Conservation (phyloP, 1,284 basidiomycete species). For the Athelia sp. region DNA sequence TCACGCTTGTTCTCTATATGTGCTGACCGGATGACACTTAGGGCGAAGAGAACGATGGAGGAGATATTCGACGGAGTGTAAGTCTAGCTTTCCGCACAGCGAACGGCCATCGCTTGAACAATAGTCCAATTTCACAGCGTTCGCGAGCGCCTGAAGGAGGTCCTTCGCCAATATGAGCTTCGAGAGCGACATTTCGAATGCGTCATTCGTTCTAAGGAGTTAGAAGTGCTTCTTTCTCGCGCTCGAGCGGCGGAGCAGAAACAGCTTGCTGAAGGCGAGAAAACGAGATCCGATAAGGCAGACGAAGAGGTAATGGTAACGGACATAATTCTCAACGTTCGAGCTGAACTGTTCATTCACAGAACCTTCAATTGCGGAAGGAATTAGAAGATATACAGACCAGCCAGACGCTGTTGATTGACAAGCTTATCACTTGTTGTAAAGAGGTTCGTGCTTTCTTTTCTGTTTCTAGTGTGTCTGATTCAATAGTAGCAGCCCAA, state of each 20-base stretch:
- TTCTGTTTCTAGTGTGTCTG: conserved; percentile 12
- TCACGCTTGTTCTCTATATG: conserved; percentile 6
- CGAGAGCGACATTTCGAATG: conserved; percentile 86
- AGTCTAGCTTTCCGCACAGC: conserved; percentile 20
- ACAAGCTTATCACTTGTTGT: conserved; percentile 75
- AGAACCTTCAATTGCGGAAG: conserved; percentile 64
- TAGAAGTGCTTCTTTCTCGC: conserved; percentile 76
- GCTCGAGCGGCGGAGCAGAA: conserved; percentile 81
- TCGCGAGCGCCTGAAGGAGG: conserved; percentile 76
- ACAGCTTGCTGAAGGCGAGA: conserved; percentile 71
- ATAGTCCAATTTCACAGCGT: conserved; percentile 39
- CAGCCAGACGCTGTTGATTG: conserved; percentile 70
- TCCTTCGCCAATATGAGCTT: conserved; percentile 78
- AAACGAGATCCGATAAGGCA: conserved; percentile 54
- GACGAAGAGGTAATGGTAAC: conserved; percentile 59
- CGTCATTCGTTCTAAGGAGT: conserved; percentile 81
- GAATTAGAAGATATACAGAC: conserved; percentile 71
- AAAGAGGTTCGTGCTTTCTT: conserved; percentile 58
- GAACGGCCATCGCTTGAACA: background rate
- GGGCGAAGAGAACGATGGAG: conserved; percentile 67
- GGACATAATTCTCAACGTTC: conserved; percentile 5
- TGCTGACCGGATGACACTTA: conserved; percentile 21
- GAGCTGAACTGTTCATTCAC: conserved; percentile 7
- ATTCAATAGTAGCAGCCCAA: conserved; percentile 50
- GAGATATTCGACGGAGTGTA: conserved; percentile 80